phyloP scores from a whole-genome alignment of 1,284 basidiomycete genomes.

The Rhodotorula sp. region DNA sequence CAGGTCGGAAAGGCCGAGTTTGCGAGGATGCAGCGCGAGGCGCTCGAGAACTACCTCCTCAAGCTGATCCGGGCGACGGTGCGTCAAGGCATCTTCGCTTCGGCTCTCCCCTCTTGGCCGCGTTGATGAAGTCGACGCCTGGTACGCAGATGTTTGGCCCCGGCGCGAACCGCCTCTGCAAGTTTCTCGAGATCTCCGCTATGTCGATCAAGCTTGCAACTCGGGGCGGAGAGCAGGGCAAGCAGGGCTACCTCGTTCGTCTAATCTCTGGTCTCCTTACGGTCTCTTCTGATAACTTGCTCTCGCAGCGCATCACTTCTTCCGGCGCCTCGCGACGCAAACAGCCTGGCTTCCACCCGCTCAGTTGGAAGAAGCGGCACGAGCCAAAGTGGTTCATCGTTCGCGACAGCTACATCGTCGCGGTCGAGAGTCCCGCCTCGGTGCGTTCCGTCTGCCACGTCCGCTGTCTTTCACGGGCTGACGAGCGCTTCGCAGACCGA shows the following conservation, averaged over 20 bases:
- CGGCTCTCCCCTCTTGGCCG: not conserved
- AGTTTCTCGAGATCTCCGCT: conserved; percentile 93
- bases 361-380: conserved; percentile 66
- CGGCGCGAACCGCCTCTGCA: conserved; percentile 82
- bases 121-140: not conserved
- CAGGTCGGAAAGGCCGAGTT: conserved; percentile 66
- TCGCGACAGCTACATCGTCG: conserved; percentile 87
- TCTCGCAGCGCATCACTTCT: conserved; percentile 54
- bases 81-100: conserved; percentile 48
- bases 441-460: conserved; percentile 52
- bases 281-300: not conserved
- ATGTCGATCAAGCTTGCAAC: conserved; percentile 80
- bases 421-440: conserved; percentile 81
- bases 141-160: conserved; percentile 88
- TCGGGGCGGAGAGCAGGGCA: conserved; percentile 74
- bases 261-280: too few relatives aligned
- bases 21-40: conserved; percentile 72
- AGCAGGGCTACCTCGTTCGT: conserved; percentile 73
- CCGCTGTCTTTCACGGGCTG: not conserved
- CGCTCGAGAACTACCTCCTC: conserved; percentile 84
- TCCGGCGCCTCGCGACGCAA: conserved; percentile 50
- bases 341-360: conserved; percentile 50
- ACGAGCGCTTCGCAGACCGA: conserved; percentile 55
- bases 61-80: conserved; percentile 85
- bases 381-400: conserved; percentile 89